phyloP scores from a whole-genome alignment of 495 filamentous ascomycete species.

The Aspergillus bridgeri region DNA sequence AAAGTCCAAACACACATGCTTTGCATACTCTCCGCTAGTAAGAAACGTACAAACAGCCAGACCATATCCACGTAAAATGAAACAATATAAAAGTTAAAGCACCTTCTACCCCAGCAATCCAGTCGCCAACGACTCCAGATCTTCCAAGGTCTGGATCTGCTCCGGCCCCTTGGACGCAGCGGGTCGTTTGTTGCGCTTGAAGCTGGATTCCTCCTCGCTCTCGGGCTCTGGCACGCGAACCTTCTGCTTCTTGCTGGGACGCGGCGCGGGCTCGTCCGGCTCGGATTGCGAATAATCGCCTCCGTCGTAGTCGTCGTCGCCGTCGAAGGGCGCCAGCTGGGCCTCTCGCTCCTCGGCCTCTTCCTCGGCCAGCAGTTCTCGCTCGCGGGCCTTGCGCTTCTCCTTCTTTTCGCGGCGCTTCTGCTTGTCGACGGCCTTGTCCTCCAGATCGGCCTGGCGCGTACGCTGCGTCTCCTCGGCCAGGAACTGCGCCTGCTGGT shows the following conservation, averaged over 20 bases:
- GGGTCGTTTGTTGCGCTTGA: slow-evolving; percentile 45
- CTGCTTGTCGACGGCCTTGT: slow-evolving; percentile 74
- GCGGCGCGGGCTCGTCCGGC: slow-evolving; percentile 24
- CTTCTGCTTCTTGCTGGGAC: slow-evolving; percentile 46
- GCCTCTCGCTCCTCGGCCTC: slow-evolving; percentile 42
- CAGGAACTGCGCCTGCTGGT: slow-evolving; percentile 73
- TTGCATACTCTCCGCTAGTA: slow-evolving; percentile 16
- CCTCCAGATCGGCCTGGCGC: slow-evolving; percentile 70
- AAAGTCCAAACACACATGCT: slow-evolving; percentile 10
- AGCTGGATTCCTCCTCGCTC: slow-evolving; percentile 34
- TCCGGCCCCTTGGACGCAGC: slow-evolving; percentile 36
- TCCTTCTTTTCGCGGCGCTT: slow-evolving; percentile 84
- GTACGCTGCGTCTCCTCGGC: slow-evolving; percentile 68
- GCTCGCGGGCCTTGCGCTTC: slow-evolving; percentile 76
- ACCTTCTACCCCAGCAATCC: slow-evolving; percentile 61
- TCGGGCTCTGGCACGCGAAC: slow-evolving; percentile 31
- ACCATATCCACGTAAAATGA: slow-evolving; percentile 7
- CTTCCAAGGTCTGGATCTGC: slow-evolving; percentile 80
- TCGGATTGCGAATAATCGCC: slow-evolving; percentile 42
- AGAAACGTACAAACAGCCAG: slow-evolving; percentile 3
- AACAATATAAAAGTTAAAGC: slow-evolving; percentile 4
- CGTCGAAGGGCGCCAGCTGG: slow-evolving; percentile 42
- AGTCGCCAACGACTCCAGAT: slow-evolving; percentile 83
- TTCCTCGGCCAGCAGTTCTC: slow-evolving; percentile 40
- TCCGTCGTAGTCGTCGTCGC: slow-evolving; percentile 29